Evolutionary conservation across 2,329 filamentous ascomycete species (phyloP).

Genomic region (Penicillium sp.): DNA sequence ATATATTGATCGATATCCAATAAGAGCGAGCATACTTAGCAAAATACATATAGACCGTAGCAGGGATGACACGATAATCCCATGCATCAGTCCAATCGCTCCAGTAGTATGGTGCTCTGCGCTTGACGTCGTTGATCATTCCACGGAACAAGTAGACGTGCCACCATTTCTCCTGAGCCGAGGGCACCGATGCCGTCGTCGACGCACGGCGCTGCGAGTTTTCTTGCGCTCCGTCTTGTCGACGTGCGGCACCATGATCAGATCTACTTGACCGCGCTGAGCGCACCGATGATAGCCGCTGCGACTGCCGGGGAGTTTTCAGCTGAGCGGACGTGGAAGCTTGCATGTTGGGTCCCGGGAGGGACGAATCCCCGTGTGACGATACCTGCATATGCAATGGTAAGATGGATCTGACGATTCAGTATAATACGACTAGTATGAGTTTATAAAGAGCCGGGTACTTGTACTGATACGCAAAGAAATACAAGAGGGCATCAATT

Average conservation of each 20-base stretch:
- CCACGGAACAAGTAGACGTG: slow-evolving; percentile 71
- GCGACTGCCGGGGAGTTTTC: slow-evolving; percentile 26
- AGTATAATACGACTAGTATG: not conserved
- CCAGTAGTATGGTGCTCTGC: slow-evolving; percentile 71
- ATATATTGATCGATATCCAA: not conserved
- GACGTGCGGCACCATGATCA: not conserved
- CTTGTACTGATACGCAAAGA: not conserved
- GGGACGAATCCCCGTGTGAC: slow-evolving; percentile 21
- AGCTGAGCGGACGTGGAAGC: slow-evolving; percentile 23
- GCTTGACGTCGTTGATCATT: slow-evolving; percentile 74
- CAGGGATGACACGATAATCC: slow-evolving; percentile 85
- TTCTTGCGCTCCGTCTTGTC: slow-evolving; percentile 3
- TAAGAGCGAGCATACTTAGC: slow-evolving; percentile 63
- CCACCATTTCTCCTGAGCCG: slow-evolving; percentile 60
- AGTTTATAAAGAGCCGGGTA: not conserved
- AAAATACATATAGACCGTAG: slow-evolving; percentile 92
- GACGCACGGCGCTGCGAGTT: slow-evolving; percentile 9
- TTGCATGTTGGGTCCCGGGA: slow-evolving; percentile 28
- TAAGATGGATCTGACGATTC: too few species aligned
- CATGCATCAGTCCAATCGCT: slow-evolving; percentile 85
- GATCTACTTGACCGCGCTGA: slow-evolving; percentile 18
- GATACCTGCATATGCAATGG: slow-evolving; percentile 11
- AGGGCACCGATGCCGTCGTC: slow-evolving; percentile 9
- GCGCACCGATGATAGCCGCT: slow-evolving; percentile 18
- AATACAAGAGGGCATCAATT: not conserved